A percentile compares a stretch with the other conserved stretches of the same genome.
phyloP scores from a whole-genome alignment of 768 basidiomycete genomes.

The Pholiota conissans region DNA sequence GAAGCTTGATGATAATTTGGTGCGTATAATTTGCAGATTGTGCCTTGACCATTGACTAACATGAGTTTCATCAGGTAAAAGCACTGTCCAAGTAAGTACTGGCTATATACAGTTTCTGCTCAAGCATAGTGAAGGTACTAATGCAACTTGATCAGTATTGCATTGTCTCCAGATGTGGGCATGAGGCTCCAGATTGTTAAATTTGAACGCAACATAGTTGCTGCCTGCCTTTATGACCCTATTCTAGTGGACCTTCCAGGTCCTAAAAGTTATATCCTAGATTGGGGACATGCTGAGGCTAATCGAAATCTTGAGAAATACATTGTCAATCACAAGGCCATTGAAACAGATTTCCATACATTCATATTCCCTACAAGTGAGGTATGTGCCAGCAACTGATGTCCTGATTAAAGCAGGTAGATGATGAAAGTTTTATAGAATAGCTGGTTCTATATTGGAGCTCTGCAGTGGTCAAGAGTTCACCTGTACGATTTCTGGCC shows the following conservation, averaged over 20 bases:
- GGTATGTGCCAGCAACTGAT: constrained; percentile 28
- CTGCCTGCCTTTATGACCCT: constrained; percentile 58
- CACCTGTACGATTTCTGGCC: constrained; percentile 38
- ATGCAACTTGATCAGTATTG: constrained; percentile 26
- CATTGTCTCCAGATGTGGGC: constrained; percentile 36
- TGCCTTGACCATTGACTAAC: background rate
- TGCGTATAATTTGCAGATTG: constrained; percentile 22
- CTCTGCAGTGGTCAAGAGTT: constrained; percentile 40
- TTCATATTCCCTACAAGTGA: constrained; percentile 48
- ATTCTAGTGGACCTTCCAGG: constrained; percentile 49
- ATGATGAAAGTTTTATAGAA: constrained; percentile 27
- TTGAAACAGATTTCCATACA: constrained; percentile 41
- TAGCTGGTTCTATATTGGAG: constrained; percentile 53
- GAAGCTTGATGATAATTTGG: constrained; percentile 38
- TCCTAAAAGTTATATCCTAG: constrained; percentile 48
- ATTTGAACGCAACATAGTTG: constrained; percentile 12
- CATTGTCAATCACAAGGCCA: constrained; percentile 25
- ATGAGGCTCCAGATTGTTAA: constrained; percentile 40
- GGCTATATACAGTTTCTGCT: background rate
- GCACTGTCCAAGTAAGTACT: constrained; percentile 25
- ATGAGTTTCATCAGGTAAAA: constrained; percentile 17
- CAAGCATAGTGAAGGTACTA: constrained; percentile 1
- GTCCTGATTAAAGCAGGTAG: background rate
- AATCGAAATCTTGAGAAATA: constrained; percentile 35
- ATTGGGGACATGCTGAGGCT: constrained; percentile 44